Evolutionary conservation across 352 stramenopile genomes (phyloP), one percentile per base, ranked within the genome.

Genomic region (Salisapilia sapeloensis): DNA sequence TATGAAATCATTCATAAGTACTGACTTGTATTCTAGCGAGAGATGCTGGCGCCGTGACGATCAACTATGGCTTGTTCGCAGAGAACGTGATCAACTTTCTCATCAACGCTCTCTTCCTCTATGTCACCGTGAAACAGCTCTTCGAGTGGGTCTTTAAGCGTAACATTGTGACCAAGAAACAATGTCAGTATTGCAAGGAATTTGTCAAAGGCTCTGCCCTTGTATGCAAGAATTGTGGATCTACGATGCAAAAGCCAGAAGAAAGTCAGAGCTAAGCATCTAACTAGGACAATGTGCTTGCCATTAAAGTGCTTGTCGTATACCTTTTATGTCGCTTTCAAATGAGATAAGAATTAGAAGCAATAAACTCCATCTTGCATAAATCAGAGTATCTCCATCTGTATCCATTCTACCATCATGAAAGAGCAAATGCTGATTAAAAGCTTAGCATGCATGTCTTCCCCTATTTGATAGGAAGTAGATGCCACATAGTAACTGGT

Each of bases 1-100:
- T 4, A n/a, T 29, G 26, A 20, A 23, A 0, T 6, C 24, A 18
- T 14, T 23, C 29, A n/a, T 26, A 36, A 9, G 29, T 13, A 35
- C 12, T n/a, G 29, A 7, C 8, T 8, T 32, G 10, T 42, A 6
- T 23, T 42, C 16, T 20, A 77, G 65, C 65, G 16, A 59, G 61
- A 25, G 59, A 70, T 12, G 48, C 56, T 2, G 65, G 65, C 5
- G 65, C 65, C 0, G 48, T 78, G 14, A 81, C 65, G 25, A 48
- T 81, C 48, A 81, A 81, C 44, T 78, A 76, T 44, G 65, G 65
- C 0, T 39, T 69, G 14, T 81, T 81, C 30, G 18, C 58, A 1
- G 61, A 81, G 37, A 81, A 81, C 48, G 43, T 77, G 28, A 45
- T 81, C 42, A 81, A 81, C 39, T 81, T 81, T 32, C 33, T 78